Percentiles rank a stretch among this genome's conserved stretches.
Evolutionary conservation across 2,329 filamentous ascomycete genomes (phyloP).

Genomic region (Diaporthe nobilis): DNA sequence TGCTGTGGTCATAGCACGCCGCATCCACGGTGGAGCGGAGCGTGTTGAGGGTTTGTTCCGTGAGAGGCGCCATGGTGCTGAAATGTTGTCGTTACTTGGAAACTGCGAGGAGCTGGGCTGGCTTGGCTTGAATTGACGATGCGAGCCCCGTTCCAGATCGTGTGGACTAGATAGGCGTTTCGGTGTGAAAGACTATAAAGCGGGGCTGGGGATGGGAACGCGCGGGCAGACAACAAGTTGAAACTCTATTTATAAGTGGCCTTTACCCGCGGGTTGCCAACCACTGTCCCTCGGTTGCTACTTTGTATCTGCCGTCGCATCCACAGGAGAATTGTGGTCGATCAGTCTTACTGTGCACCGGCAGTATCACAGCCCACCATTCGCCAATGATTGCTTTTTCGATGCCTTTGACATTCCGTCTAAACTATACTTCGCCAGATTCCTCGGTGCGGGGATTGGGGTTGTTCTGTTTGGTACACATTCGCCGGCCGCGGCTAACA

Average conservation of each 20-base stretch:
- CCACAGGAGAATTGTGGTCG: background rate
- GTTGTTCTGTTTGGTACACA: background rate
- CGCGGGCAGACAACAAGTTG: background rate
- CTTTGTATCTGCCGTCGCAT: background rate
- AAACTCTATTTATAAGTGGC: background rate
- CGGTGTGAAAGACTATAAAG: constrained; percentile 17
- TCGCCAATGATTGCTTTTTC: background rate
- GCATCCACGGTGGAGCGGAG: constrained; percentile 53
- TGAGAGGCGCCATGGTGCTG: constrained; percentile 42
- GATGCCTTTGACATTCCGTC: background rate
- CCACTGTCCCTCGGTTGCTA: background rate
- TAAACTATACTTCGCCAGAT: background rate
- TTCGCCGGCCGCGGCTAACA: background rate
- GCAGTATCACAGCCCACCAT: background rate
- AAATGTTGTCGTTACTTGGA: background rate
- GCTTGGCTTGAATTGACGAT: background rate
- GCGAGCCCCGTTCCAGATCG: background rate
- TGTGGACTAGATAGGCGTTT: background rate
- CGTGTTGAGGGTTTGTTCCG: constrained; percentile 39
- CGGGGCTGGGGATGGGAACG: constrained; percentile 12
- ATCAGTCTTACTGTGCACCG: background rate
- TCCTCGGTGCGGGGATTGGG: constrained; percentile 14
- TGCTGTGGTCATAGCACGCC: constrained; percentile 53
- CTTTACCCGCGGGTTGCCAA: background rate
- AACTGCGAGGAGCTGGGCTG: background rate